These are phyloP conservation scores for Aspergillus cristatus DNA, from an alignment of 495 filamentous ascomycete species.

Conservation along the genomic window DNA sequence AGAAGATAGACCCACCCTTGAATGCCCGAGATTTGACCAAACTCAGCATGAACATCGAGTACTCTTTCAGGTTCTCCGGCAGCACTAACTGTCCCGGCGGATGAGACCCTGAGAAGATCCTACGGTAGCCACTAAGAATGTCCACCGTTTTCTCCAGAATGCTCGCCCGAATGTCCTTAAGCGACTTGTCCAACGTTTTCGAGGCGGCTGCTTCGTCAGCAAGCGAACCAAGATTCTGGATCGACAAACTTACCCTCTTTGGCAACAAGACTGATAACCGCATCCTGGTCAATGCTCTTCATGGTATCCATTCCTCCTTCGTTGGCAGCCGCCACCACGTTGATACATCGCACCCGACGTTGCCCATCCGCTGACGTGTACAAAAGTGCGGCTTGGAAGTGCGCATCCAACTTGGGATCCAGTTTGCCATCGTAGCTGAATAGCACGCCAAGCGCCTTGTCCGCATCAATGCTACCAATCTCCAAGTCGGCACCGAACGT, in stretches of 20 bases:
- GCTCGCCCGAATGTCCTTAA: constrained; percentile 80
- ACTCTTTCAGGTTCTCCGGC: constrained; percentile 93
- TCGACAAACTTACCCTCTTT: constrained; percentile 56
- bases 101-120: constrained; percentile 76
- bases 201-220: constrained; percentile 49
- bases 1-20: constrained; percentile 48
- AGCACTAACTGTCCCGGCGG: constrained; percentile 91
- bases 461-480: constrained; percentile 84
- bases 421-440: constrained; percentile 98
- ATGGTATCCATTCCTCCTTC: constrained; percentile 76
- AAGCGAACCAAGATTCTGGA: neutral
- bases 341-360: constrained; percentile 83
- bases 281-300: constrained; percentile 91
- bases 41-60: constrained; percentile 93
- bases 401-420: constrained; percentile 89
- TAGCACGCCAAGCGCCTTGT: constrained; percentile 84
- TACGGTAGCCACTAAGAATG: constrained; percentile 86
- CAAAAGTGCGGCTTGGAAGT: constrained; percentile 92
- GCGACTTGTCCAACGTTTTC: constrained; percentile 64
- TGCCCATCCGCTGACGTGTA: constrained; percentile 91
- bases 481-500: constrained; percentile 92
- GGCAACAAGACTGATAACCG: constrained; percentile 75
- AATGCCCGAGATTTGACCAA: constrained; percentile 87
- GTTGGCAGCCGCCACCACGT: constrained; percentile 84
- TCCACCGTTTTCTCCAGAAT: constrained; percentile 92